Conservation (phyloP, 2,329 filamentous ascomycete genomes). For the Colletotrichum liriopes region DNA sequence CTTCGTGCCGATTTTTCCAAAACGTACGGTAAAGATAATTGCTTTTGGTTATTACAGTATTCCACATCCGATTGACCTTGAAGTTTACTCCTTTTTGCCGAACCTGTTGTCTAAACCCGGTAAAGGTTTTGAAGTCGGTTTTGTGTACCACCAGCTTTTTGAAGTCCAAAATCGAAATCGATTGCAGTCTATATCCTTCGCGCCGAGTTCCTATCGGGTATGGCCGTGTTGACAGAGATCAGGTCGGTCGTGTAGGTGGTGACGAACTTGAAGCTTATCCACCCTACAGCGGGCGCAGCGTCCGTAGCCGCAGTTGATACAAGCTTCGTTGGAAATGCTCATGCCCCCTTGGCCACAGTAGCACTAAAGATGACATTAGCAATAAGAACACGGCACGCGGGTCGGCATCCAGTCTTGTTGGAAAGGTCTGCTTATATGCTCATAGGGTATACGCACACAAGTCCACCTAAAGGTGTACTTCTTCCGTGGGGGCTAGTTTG, state of each 20-base stretch:
- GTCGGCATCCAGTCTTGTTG: not conserved
- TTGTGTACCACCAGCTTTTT: not conserved
- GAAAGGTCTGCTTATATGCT: not conserved
- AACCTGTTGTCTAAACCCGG: not conserved
- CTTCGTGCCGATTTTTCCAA: not conserved
- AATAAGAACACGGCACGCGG: not conserved
- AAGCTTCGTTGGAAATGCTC: not conserved
- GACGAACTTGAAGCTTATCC: not conserved
- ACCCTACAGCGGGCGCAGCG: conserved; percentile 5
- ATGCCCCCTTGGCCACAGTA: conserved; percentile 10
- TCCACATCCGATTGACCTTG: not conserved
- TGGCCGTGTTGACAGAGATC: not conserved
- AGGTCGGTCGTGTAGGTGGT: not conserved
- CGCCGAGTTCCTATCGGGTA: not conserved
- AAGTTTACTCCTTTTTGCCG: not conserved
- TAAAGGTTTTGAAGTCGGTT: not conserved
- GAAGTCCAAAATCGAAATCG: not conserved
- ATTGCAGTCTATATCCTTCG: not conserved
- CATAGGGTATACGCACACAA: not conserved
- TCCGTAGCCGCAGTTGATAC: not conserved
- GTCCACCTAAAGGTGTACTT: not conserved
- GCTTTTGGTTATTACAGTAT: not conserved
- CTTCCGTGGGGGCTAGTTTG: not conserved
- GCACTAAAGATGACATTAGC: not conserved
- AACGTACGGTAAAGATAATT: not conserved